These are phyloP conservation scores for Fraxinus xanthoxyloides DNA, from an alignment of 305 asterid genomes.

Conservation along the genomic window DNA sequence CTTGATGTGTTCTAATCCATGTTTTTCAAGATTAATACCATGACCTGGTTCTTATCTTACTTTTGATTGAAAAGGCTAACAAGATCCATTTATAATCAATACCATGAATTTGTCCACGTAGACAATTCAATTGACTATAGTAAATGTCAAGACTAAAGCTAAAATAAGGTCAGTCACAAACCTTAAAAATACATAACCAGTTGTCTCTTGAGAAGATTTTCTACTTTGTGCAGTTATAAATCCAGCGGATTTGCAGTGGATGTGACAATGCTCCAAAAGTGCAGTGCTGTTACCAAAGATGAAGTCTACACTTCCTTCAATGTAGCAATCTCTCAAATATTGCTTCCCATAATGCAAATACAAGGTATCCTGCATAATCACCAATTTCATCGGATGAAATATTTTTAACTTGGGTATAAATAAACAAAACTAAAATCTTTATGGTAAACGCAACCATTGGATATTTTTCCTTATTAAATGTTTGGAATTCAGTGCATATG, in stretches of 20 bases:
- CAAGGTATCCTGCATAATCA: slow-evolving; percentile 69
- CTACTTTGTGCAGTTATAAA: slow-evolving; percentile 89
- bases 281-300: slow-evolving; percentile 98
- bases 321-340: slow-evolving; percentile 80
- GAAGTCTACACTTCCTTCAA: slow-evolving; percentile 97
- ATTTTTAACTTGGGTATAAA: background rate
- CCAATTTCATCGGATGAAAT: background rate
- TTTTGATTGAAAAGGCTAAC: background rate
- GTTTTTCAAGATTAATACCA: background rate
- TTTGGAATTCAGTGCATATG: background rate
- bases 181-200: slow-evolving; percentile 92
- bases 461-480: background rate
- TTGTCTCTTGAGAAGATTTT: slow-evolving; percentile 89
- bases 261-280: slow-evolving; percentile 93
- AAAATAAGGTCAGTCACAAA: slow-evolving; percentile 22
- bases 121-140: background rate
- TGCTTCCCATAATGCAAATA: slow-evolving; percentile 90
- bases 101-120: background rate
- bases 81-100: background rate
- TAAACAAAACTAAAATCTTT: background rate
- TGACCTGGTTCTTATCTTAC: background rate
- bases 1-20: background rate
- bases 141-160: background rate
- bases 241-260: slow-evolving; percentile 87
- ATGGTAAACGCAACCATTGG: background rate